These are phyloP conservation scores for Dysphania ambrosioides DNA, from an alignment of 148 eudicot genomes.

Conservation along the genomic window DNA sequence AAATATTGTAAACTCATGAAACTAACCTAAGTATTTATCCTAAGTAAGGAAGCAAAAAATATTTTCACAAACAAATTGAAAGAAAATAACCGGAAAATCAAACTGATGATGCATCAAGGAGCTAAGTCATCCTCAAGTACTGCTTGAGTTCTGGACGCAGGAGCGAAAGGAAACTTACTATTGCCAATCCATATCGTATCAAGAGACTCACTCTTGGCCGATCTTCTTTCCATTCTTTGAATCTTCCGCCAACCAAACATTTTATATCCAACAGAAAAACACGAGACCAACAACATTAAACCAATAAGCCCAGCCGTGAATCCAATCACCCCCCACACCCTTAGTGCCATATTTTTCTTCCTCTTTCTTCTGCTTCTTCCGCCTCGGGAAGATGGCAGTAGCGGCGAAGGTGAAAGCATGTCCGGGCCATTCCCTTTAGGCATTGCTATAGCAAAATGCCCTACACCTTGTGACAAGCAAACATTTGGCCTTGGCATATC, in stretches of 20 bases:
- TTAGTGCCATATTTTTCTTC: slow-evolving; percentile 19
- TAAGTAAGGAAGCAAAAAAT: not conserved
- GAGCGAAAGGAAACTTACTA: slow-evolving; percentile 71
- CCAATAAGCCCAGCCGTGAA: slow-evolving; percentile 46
- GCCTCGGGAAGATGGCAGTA: not conserved
- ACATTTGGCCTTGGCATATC: slow-evolving; percentile 33
- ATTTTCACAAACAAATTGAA: not conserved
- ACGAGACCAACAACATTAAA: slow-evolving; percentile 27
- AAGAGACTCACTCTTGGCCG: slow-evolving; percentile 55
- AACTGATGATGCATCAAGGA: slow-evolving; percentile 28
- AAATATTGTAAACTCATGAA: not conserved
- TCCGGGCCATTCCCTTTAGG: slow-evolving; percentile 14
- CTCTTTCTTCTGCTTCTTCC: not conserved
- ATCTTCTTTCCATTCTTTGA: slow-evolving; percentile 46
- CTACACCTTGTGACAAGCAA: slow-evolving; percentile 40
- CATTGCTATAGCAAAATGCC: slow-evolving; percentile 57
- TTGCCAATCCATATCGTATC: slow-evolving; percentile 53
- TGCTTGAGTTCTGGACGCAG: slow-evolving; percentile 68
- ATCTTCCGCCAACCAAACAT: slow-evolving; percentile 25
- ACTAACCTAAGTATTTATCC: not conserved
- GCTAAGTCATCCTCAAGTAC: slow-evolving; percentile 49
- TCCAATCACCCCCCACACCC: slow-evolving; percentile 65
- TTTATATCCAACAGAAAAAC: slow-evolving; percentile 29
- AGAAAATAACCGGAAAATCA: not conserved
- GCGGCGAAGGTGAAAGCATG: slow-evolving; percentile 8